Percentiles rank a stretch among this genome's conserved stretches.
Evolutionary conservation across 2,329 filamentous ascomycete genomes (phyloP).

Genomic region (Pyricularia pennisetigena): DNA sequence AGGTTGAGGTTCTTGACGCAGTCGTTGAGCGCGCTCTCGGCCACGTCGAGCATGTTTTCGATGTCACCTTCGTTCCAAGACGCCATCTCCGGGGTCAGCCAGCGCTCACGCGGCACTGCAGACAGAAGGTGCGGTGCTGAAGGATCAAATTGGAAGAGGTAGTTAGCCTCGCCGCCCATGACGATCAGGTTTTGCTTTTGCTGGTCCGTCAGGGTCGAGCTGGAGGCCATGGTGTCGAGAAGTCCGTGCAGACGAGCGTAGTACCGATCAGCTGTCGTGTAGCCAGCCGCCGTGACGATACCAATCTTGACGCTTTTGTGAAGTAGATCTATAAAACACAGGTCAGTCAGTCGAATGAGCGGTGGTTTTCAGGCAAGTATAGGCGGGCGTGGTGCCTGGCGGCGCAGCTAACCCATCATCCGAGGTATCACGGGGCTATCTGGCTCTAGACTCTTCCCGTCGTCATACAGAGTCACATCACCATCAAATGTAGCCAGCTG

Average conservation of each 20-base stretch:
- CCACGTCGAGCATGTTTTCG: constrained; percentile 71
- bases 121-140: constrained; percentile 56
- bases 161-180: constrained; percentile 94
- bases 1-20: constrained; percentile 73
- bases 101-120: constrained; percentile 54
- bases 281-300: constrained; percentile 94
- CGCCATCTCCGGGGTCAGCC: constrained; percentile 72
- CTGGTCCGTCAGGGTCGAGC: constrained; percentile 40
- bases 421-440: constrained; percentile 67
- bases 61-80: constrained; percentile 72
- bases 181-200: constrained; percentile 77
- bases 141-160: constrained; percentile 72
- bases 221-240: constrained; percentile 60
- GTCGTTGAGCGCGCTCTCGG: constrained; percentile 73
- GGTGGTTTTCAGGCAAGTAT: not conserved
- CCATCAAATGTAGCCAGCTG: constrained; percentile 93
- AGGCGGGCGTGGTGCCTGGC: not conserved
- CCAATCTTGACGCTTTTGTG: constrained; percentile 73
- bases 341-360: not conserved
- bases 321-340: constrained; percentile 48
- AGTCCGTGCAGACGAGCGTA: constrained; percentile 80
- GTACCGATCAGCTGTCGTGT: constrained; percentile 79
- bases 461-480: constrained; percentile 91
- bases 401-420: constrained; percentile 33
- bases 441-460: constrained; percentile 69